Conservation (phyloP, 2,329 filamentous ascomycete genomes). For the Cryphonectria japonica region DNA sequence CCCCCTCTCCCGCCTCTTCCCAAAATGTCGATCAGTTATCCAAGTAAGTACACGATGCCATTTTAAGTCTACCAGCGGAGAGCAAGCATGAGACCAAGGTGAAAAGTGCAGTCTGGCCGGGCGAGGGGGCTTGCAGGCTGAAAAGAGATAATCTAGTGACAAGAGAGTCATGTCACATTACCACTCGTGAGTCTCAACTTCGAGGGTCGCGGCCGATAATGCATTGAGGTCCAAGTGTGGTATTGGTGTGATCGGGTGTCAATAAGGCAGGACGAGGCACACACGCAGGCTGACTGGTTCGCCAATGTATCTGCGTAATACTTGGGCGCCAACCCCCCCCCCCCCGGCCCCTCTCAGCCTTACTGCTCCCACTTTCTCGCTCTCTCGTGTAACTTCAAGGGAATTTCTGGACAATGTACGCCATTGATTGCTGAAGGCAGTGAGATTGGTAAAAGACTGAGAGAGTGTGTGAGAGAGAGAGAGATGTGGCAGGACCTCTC, state of each 20-base stretch:
- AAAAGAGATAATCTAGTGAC: background rate
- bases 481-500: background rate
- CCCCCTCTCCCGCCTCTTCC: background rate
- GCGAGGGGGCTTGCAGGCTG: background rate
- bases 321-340: background rate
- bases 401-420: background rate
- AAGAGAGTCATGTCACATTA: background rate
- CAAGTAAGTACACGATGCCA: background rate
- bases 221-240: background rate
- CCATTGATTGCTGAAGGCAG: background rate
- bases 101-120: background rate
- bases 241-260: background rate
- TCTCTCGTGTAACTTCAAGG: background rate
- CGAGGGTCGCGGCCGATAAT: background rate
- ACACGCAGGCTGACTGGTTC: background rate
- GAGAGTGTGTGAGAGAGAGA: too few relatives aligned
- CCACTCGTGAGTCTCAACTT: background rate
- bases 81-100: background rate
- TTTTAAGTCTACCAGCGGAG: background rate
- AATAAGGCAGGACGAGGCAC: background rate
- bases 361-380: background rate
- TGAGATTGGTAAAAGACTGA: background rate
- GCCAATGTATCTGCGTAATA: background rate
- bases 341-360: background rate
- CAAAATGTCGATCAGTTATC: background rate